These are phyloP conservation scores for Coemansia sp. DNA, from an alignment of 192 early-diverging fungal species.

Conservation along the genomic window DNA sequence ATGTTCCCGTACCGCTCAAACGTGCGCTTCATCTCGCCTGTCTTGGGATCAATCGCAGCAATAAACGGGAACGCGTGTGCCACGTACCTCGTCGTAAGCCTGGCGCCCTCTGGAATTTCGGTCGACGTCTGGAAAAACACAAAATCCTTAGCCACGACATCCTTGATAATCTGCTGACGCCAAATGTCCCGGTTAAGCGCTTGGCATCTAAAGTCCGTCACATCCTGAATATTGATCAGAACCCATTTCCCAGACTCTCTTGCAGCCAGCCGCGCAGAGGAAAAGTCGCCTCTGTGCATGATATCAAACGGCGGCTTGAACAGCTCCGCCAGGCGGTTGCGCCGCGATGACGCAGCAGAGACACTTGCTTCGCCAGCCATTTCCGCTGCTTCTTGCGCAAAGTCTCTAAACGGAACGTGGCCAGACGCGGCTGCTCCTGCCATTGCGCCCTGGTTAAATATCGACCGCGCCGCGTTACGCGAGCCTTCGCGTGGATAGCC, in stretches of 20 bases:
- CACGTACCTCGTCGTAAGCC: conserved; percentile 72
- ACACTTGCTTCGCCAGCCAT: conserved; percentile 39
- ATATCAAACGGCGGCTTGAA: conserved; percentile 87
- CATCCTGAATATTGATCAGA: conserved; percentile 82
- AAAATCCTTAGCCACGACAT: conserved; percentile 74
- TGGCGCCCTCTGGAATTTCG: conserved; percentile 66
- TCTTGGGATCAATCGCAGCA: conserved; percentile 84
- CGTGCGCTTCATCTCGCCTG: conserved; percentile 76
- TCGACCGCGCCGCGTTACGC: conserved; percentile 33
- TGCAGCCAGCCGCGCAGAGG: conserved; percentile 66
- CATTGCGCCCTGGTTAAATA: conserved; percentile 50
- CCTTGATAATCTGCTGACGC: conserved; percentile 74
- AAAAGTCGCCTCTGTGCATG: conserved; percentile 73
- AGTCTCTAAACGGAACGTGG: conserved; percentile 64
- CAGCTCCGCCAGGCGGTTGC: conserved; percentile 67
- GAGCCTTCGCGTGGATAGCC: conserved; percentile 16
- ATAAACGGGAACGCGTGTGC: conserved; percentile 74
- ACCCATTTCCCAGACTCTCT: conserved; percentile 70
- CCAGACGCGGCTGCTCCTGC: conserved; percentile 4
- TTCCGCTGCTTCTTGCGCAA: conserved; percentile 61
- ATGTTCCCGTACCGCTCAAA: conserved; percentile 61
- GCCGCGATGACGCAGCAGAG: conserved; percentile 31
- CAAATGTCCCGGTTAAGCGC: conserved; percentile 92
- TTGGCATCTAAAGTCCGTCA: conserved; percentile 82
- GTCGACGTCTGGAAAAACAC: conserved; percentile 76